Evolutionary conservation across 2,329 filamentous ascomycete genomes (phyloP).

Genomic region (Pseudogymnoascus pannorum): DNA sequence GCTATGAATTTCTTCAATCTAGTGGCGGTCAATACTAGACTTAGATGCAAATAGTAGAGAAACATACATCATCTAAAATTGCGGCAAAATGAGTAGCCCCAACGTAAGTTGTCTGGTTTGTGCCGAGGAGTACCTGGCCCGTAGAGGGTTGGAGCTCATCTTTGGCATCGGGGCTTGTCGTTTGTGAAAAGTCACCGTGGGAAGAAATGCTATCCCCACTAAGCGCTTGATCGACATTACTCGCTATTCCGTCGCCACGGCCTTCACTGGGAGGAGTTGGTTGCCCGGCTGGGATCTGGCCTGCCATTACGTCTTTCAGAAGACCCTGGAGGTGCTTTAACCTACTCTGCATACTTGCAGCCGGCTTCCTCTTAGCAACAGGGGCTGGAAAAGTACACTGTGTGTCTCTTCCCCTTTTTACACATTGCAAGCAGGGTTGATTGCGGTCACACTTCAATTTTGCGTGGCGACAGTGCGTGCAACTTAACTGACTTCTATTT

Average conservation of each 20-base stretch:
- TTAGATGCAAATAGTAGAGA: neutral
- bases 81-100: constrained; percentile 55
- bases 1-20: constrained; percentile 53
- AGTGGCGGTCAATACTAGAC: neutral
- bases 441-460: constrained; percentile 45
- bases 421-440: constrained; percentile 45
- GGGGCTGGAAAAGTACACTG: constrained; percentile 44
- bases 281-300: constrained; percentile 10
- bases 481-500: constrained; percentile 11
- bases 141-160: constrained; percentile 10
- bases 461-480: constrained; percentile 18
- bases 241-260: neutral
- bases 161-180: constrained; percentile 16
- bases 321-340: constrained; percentile 49
- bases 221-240: neutral
- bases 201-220: neutral
- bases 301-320: constrained; percentile 47
- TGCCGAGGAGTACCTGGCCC: constrained; percentile 39
- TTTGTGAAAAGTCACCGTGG: neutral
- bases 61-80: constrained; percentile 50
- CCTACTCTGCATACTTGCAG: constrained; percentile 45
- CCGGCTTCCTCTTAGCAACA: constrained; percentile 33
- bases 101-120: constrained; percentile 43
- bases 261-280: neutral
- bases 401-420: constrained; percentile 40